These are phyloP conservation scores for Gossypium rotundifolium DNA, from an alignment of 345 rosid genomes.

Conservation along the genomic window DNA sequence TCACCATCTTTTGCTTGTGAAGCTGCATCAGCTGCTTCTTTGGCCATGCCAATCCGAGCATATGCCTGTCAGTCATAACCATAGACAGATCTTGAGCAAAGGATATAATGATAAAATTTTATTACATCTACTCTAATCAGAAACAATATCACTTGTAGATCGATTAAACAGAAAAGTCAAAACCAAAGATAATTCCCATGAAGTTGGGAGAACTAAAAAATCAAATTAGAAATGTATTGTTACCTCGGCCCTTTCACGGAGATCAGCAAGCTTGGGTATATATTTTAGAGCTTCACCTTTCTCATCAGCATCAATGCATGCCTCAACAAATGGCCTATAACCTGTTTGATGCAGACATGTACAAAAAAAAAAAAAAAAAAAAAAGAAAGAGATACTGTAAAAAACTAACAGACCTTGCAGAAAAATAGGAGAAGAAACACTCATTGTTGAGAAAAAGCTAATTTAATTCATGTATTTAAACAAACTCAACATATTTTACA, in stretches of 20 bases:
- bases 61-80: slow-evolving; percentile 47
- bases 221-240: not conserved
- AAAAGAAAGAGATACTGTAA: not conserved
- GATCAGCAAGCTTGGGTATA: slow-evolving; percentile 86
- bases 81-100: slow-evolving; percentile 4
- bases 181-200: not conserved
- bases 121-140: not conserved
- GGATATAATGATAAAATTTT: not conserved
- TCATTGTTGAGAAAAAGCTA: too few species aligned
- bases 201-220: not conserved
- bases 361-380: not conserved
- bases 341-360: slow-evolving; percentile 37
- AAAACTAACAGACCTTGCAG: too few species aligned
- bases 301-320: slow-evolving; percentile 83
- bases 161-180: not conserved
- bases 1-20: slow-evolving; percentile 92
- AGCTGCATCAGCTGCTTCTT: slow-evolving; percentile 98
- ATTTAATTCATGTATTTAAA: not conserved
- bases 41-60: slow-evolving; percentile 94
- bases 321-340: slow-evolving; percentile 92
- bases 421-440: too few species aligned
- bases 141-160: not conserved
- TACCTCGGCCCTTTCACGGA: slow-evolving; percentile 92
- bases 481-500: not conserved
- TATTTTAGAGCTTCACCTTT: slow-evolving; percentile 90